These are phyloP conservation scores for Neurospora cerealis DNA, from an alignment of 495 filamentous ascomycete species.

Conservation along the genomic window DNA sequence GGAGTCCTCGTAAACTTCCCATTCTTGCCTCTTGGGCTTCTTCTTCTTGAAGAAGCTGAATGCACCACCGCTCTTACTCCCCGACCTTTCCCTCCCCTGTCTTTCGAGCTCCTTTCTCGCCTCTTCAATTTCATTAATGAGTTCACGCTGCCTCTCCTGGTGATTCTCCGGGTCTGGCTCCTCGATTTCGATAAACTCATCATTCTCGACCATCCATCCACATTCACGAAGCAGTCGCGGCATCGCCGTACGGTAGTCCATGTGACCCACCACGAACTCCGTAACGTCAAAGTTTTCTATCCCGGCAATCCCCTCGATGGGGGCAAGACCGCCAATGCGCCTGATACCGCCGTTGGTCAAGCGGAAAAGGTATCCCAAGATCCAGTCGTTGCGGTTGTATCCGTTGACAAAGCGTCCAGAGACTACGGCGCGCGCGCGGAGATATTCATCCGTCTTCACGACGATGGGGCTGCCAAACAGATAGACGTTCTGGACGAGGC, in stretches of 20 bases:
- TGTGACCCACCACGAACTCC: slow-evolving; percentile 80
- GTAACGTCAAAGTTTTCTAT: slow-evolving; percentile 90
- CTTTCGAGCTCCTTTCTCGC: slow-evolving; percentile 77
- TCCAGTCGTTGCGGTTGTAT: slow-evolving; percentile 94
- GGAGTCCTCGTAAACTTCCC: slow-evolving; percentile 81
- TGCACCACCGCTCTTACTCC: slow-evolving; percentile 19
- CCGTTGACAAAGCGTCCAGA: slow-evolving; percentile 90
- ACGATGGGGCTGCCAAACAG: slow-evolving; percentile 89
- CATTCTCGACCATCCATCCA: slow-evolving; percentile 81
- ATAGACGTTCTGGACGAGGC: slow-evolving; percentile 90
- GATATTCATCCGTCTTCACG: slow-evolving; percentile 83
- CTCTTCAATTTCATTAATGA: slow-evolving; percentile 95
- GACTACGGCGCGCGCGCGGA: slow-evolving; percentile 70
- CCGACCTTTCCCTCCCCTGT: slow-evolving; percentile 27
- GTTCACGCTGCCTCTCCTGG: slow-evolving; percentile 73
- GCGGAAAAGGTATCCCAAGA: slow-evolving; percentile 93
- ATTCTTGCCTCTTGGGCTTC: slow-evolving; percentile 64
- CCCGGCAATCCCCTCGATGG: slow-evolving; percentile 64
- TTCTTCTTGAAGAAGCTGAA: slow-evolving; percentile 81
- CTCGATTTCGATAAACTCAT: slow-evolving; percentile 95
- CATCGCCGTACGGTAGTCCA: slow-evolving; percentile 92
- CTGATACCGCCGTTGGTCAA: slow-evolving; percentile 88
- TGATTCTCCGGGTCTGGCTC: slow-evolving; percentile 96
- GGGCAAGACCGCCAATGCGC: slow-evolving; percentile 79
- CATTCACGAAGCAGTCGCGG: slow-evolving; percentile 68